Evolutionary conservation across 225 moss, liverwort and hornwort genomes (phyloP), one percentile per base, ranked within the genome.

Genomic region (Sphagnum tenellum): DNA sequence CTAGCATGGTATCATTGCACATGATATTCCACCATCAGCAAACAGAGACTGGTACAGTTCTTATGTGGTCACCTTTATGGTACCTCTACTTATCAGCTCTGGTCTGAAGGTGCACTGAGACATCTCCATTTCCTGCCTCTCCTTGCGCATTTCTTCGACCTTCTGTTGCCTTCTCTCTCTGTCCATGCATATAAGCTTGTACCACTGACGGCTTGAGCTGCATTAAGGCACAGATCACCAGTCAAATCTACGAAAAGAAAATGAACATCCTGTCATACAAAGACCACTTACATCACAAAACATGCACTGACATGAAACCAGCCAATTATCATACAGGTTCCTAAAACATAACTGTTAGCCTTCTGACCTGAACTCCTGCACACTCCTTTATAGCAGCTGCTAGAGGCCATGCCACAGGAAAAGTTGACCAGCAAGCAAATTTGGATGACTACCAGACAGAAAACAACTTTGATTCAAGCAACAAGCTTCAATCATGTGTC

Each of bases 71-170:
- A 91, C 94, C 88, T 88, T 90, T 56, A 67, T 70, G 0, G 51
- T 58, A 68, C 69, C 52, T 59, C 65, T 82, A 60, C 77, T 89
- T 57, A 88, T 58, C 46, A 90, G 85, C 71, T 92, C 88, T 13
- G 96, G 92, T 75, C 81, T 80, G 67, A 96, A 96, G 62, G 96
- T 96, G 76, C 96, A 96, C 50, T 96, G 85, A 10, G 83, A 84
- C 96, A 96, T 96, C 66, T 96, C 96, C 76, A 81, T 72, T 2
- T 79, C 76, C 74, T 85, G 71, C 58, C 82, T 83, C 72, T 88
- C 88, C 70, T 85, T 85, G 8, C 96, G 79, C 60, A 92, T 67
- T 47, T 82, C 74, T 76, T 92, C 92, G 11, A 92, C 83, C 50
- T 69, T 86, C 48, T 74, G 81, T 74, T 88, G 82, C 70, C 76